Percentiles rank a stretch among this genome's conserved stretches.
Evolutionary conservation across 257 asterid species (phyloP).

Genomic region (Nyctanthes arbortristis): DNA sequence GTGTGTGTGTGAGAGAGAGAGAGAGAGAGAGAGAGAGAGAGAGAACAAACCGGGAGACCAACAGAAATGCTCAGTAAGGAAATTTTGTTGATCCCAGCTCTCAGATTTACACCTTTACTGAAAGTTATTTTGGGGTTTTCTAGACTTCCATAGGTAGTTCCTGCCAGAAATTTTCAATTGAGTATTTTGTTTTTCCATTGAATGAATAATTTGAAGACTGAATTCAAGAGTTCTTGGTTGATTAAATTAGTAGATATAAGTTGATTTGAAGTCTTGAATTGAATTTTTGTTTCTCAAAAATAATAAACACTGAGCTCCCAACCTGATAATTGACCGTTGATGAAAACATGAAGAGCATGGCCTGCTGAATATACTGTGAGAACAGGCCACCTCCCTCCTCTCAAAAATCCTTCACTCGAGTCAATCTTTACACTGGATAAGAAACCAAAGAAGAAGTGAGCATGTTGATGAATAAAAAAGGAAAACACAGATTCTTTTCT

Average conservation of each 20-base stretch:
- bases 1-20: not conserved
- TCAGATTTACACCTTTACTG: constrained; percentile 70
- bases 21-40: constrained; percentile 21
- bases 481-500: not conserved
- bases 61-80: constrained; percentile 95
- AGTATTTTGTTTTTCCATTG: not conserved
- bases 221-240: not conserved
- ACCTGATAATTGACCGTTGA: constrained; percentile 92
- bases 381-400: constrained; percentile 78
- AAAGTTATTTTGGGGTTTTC: constrained; percentile 82
- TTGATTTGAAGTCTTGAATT: constrained; percentile 7
- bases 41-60: constrained; percentile 85
- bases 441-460: constrained; percentile 19
- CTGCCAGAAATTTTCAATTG: constrained; percentile 40
- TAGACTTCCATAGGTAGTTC: constrained; percentile 89
- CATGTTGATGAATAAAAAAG: not conserved
- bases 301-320: constrained; percentile 3
- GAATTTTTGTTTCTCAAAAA: not conserved
- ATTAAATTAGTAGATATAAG: not conserved
- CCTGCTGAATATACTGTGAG: constrained; percentile 93
- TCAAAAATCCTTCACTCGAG: constrained; percentile 63
- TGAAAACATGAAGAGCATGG: constrained; percentile 94
- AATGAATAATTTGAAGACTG: not conserved
- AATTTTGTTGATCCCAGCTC: constrained; percentile 85
- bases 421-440: constrained; percentile 69